Conservation (phyloP, 2,329 filamentous ascomycete species). For the Fusarium foetens region DNA sequence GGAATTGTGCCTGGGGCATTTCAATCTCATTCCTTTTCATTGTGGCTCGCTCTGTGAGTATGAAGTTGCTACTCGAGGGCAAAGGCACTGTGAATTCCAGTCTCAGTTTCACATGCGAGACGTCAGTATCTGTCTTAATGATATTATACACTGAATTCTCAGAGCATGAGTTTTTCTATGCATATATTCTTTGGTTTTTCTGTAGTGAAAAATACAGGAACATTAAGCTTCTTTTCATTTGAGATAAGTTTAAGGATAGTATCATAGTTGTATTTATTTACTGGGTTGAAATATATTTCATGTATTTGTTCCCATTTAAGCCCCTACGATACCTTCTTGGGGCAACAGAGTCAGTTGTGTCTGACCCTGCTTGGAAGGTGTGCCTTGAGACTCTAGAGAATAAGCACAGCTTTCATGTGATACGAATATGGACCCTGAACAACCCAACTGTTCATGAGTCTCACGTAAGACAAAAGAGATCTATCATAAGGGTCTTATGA, state of each 20-base stretch:
- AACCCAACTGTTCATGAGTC: neutral
- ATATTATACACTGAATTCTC: too few species aligned
- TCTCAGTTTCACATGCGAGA: neutral
- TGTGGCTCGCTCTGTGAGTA: neutral
- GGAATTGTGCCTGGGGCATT: neutral
- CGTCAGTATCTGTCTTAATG: neutral
- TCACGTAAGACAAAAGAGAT: neutral
- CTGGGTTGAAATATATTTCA: too few species aligned
- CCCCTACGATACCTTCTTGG: too few species aligned
- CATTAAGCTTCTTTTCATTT: too few species aligned
- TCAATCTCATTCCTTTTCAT: neutral
- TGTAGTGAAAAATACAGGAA: neutral
- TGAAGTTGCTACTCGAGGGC: neutral
- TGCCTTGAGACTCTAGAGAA: neutral
- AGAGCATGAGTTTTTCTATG: neutral
- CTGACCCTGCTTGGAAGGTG: neutral
- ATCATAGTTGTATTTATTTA: neutral
- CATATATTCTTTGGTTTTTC: neutral
- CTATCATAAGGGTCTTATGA: neutral
- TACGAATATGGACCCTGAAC: conserved; percentile 1
- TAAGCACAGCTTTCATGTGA: neutral
- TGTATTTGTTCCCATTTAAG: neutral
- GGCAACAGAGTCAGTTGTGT: neutral
- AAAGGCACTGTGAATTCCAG: neutral
- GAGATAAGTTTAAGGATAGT: neutral